Evolutionary conservation across 129 eudicot genomes (phyloP), one percentile per base, ranked within the genome.

Genomic region (Rutidosis leptorrhynchoides): DNA sequence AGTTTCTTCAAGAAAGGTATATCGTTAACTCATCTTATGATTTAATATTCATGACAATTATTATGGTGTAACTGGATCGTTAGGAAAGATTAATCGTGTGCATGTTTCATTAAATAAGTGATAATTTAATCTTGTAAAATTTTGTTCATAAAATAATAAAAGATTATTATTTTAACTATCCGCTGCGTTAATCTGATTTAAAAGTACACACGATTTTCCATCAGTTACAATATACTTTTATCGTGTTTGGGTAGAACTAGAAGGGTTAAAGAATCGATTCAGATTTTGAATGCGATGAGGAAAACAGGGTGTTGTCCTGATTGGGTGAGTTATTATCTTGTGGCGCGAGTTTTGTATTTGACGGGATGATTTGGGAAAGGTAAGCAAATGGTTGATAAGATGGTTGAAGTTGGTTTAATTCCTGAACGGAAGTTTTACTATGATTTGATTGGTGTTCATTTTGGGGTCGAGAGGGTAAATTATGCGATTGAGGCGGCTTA

Each of bases 341-440:
- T 85, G 46, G 80, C 78, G 2, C 63, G 87, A 58, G 90, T 85
- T 65, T 71, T 63, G 62, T 85, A 81, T 80, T 57, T 85, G 76
- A 76, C 75, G 1, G 84, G 90, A 46, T 76, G 90, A 71, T 85
- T 85, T 61, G 90, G 90, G 7, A 85, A 81, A 67, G 83, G 90
- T 35, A 79, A 81, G 68, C 84, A 74, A 73, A 69, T 85, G 64
- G 81, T 85, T 65, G 87, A 79, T 55, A 55, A 79, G 74, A 82
- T 85, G 87, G 59, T 79, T 55, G 78, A 75, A 24, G 80, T 65
- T 54, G 79, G 80, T 32, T 30, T 81, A 10, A 59, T 76, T 25
- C 87, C 90, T 30, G 84, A 79, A 35, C 62, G 81, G 0, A 85
- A 82, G 77, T 85, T 85, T 43, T 85, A 81, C 59, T 67, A 76